Conservation (phyloP, 352 stramenopile genomes). For the Pythium apleroticum region DNA sequence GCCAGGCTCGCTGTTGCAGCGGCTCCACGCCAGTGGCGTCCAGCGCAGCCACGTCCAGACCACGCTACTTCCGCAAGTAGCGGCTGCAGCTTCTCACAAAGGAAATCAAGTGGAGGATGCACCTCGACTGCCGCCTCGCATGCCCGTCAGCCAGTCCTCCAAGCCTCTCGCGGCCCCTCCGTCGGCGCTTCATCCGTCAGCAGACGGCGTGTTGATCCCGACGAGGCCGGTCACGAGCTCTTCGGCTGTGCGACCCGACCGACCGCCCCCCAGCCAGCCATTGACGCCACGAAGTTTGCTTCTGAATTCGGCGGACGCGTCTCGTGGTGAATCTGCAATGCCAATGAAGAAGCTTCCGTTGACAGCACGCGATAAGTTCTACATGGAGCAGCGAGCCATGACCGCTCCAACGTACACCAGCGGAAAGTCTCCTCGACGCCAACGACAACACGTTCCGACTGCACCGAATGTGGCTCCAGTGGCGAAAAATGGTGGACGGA, state of each 20-base stretch:
- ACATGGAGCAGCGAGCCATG: conserved; percentile 48
- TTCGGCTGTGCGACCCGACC: conserved; percentile 7
- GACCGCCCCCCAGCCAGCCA: not conserved
- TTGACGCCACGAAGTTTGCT: conserved; percentile 3
- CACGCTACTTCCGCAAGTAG: conserved; percentile 37
- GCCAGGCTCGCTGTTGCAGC: conserved; percentile 29
- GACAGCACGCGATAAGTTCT: conserved; percentile 61
- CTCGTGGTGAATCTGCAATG: not conserved
- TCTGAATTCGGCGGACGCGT: conserved; percentile 28
- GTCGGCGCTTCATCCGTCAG: conserved; percentile 29
- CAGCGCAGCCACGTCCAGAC: conserved; percentile 59
- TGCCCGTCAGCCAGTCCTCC: conserved; percentile 13
- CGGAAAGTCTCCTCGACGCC: conserved; percentile 10
- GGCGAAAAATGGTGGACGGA: not conserved
- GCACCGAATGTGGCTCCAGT: not conserved
- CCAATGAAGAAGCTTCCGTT: conserved; percentile 40
- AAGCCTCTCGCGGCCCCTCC: conserved; percentile 35
- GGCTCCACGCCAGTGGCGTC: conserved; percentile 59
- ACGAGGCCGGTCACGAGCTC: conserved; percentile 48
- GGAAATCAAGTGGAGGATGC: conserved; percentile 8
- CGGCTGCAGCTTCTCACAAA: not conserved
- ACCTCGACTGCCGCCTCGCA: not conserved
- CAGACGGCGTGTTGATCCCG: conserved; percentile 42
- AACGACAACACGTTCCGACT: not conserved
- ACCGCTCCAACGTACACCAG: conserved; percentile 33